These are phyloP conservation scores for Penicillium dipodomyicola DNA, from an alignment of 495 filamentous ascomycete genomes.

Conservation along the genomic window DNA sequence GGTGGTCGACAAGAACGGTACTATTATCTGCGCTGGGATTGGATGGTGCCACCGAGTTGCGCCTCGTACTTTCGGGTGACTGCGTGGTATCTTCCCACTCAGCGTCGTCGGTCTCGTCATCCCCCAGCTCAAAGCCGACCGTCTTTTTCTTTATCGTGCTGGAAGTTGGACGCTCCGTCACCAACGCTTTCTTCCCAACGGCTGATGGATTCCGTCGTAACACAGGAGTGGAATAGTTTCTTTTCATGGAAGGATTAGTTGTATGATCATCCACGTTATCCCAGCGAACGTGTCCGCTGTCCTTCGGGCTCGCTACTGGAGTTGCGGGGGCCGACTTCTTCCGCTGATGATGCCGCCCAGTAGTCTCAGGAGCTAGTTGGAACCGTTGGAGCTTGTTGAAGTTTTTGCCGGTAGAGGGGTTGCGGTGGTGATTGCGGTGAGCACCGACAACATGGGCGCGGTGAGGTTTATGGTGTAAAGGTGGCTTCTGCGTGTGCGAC, in stretches of 20 bases:
- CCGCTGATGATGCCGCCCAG: slow-evolving; percentile 44
- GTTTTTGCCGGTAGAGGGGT: slow-evolving; percentile 44
- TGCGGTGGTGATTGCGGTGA: slow-evolving; percentile 45
- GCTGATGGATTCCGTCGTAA: slow-evolving; percentile 39
- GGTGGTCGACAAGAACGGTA: slow-evolving; percentile 44
- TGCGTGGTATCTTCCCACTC: slow-evolving; percentile 55
- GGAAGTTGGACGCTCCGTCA: slow-evolving; percentile 38
- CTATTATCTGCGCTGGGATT: slow-evolving; percentile 42
- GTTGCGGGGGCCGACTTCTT: slow-evolving; percentile 51
- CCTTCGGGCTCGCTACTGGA: slow-evolving; percentile 43
- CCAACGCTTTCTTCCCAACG: slow-evolving; percentile 38
- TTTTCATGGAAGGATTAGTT: slow-evolving; percentile 39
- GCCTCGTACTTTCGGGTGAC: slow-evolving; percentile 49
- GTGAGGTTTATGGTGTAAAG: slow-evolving; percentile 33
- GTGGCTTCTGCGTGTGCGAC: slow-evolving; percentile 35
- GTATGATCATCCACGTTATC: slow-evolving; percentile 38
- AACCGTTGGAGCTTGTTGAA: slow-evolving; percentile 43
- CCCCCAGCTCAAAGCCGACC: slow-evolving; percentile 49
- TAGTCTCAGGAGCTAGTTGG: slow-evolving; percentile 31
- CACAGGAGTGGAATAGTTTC: slow-evolving; percentile 46
- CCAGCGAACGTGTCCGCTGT: slow-evolving; percentile 40
- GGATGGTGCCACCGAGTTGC: slow-evolving; percentile 44
- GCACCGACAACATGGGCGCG: slow-evolving; percentile 47
- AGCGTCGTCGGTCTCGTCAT: slow-evolving; percentile 45
- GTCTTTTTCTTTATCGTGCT: slow-evolving; percentile 47